phyloP scores from a whole-genome alignment of 2,329 filamentous ascomycete genomes.

The Beauveria brongniartii region DNA sequence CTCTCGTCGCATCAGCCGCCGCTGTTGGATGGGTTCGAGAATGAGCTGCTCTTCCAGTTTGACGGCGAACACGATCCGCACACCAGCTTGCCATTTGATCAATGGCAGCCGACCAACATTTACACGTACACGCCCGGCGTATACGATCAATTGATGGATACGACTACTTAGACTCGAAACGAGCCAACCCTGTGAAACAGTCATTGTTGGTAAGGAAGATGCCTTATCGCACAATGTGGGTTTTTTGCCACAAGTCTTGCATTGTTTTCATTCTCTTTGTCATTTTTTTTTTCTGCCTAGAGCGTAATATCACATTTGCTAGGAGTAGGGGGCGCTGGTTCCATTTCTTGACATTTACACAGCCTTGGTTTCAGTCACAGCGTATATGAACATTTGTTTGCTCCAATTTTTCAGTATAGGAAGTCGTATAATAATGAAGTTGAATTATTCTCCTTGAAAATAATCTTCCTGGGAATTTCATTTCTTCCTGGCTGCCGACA shows the following conservation, averaged over 20 bases:
- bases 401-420: background rate
- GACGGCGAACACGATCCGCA: conserved; percentile 22
- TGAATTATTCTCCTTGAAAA: no score
- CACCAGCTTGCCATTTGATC: background rate
- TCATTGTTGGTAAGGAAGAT: no score
- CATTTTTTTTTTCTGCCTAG: background rate
- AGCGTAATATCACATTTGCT: background rate
- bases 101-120: conserved; percentile 4
- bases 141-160: conserved; percentile 2
- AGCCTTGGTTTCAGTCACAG: background rate
- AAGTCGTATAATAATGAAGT: no score
- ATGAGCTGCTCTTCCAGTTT: conserved; percentile 36
- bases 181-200: no score
- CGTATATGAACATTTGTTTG: background rate
- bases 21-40: conserved; percentile 37
- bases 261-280: background rate
- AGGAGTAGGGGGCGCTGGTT: background rate
- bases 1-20: background rate
- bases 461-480: no score
- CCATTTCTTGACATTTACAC: background rate
- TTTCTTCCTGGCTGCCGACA: no score
- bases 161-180: conserved; percentile 1
- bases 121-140: conserved; percentile 8
- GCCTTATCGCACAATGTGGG: no score
- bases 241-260: no score